Base-by-base conservation (phyloP, 164 flowering plant species). In the Kalanchoe fedtschenkoi region DNA sequence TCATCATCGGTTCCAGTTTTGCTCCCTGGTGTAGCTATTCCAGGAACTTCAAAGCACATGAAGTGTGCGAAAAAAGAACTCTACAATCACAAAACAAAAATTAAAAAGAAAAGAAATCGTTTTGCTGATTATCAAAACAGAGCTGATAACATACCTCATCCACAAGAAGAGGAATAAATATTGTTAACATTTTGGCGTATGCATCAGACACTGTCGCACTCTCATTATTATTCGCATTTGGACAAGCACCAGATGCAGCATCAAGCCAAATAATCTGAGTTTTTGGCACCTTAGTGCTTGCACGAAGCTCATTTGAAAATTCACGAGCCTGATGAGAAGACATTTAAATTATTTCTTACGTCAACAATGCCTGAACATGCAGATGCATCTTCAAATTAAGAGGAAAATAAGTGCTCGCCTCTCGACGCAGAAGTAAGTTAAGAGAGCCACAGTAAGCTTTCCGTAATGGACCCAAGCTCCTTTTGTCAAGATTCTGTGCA, bases 41-140 rank as follows among this genome's bases (percentile, higher is more conserved):
- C 83, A 64, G 96, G 90, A 74, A 93, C 97, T 70, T 90, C 96
- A 79, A 93, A 93, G 87, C 99, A 93, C 99, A 90, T 93, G 75
- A 93, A 93, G 72, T 90, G 96, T 57, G 99, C 92, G 80, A 93
- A 88, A 68, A 93, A 93, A 7, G 99, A 90, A 76, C 99, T 93
- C 99, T 93, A 89, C 76, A 76, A 46, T 65, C 63, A 34, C 21
- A 58, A 46, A 39, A 42, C 59, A 0, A 21, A 21, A 51, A 42
- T 14, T 65, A 32, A 26, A 33, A 56, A 28, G 17, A 37, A 34
- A 32, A 29, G 26, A 28, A 15, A 24, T 56, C 14, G 44, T 4
- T 6, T 21, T 10, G 15, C 30, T 17, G 7, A 65, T 1, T 19
- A 6, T n/a, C 43, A 17, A 19, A 11, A 60, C 28, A 44, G 15